phyloP scores from a whole-genome alignment of 1,284 basidiomycete species.

The Ceratobasidium sp. region DNA sequence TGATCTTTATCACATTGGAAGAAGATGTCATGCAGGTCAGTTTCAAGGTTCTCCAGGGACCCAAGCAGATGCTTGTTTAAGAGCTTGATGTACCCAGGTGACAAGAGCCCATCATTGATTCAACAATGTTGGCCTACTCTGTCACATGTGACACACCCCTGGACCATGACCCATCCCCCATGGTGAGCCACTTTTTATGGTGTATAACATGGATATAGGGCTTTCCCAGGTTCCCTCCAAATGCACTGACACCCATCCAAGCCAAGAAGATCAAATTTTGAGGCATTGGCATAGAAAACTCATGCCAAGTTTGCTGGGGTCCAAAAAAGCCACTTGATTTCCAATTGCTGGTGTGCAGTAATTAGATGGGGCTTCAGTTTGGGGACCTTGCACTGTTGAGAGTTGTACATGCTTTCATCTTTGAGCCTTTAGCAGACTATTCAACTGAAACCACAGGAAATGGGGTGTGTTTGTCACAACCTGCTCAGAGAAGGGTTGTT shows the following conservation, averaged over 20 bases:
- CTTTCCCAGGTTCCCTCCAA: neutral
- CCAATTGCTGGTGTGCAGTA: too few species aligned
- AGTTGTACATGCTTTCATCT: too few species aligned
- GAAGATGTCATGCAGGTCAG: conserved; percentile 26
- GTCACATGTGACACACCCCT: conserved; percentile 35
- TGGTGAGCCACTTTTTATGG: conserved; percentile 24
- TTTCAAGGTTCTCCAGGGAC: conserved; percentile 13
- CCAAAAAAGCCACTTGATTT: too few species aligned
- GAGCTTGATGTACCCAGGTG: conserved; percentile 28
- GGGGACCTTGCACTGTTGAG: too few species aligned
- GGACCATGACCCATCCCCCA: conserved; percentile 38
- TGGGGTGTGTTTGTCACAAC: too few species aligned
- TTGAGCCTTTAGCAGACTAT: too few species aligned
- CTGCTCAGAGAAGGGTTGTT: too few species aligned
- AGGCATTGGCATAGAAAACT: neutral
- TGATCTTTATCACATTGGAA: conserved; percentile 52
- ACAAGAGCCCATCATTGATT: conserved; percentile 22
- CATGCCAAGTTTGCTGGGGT: neutral
- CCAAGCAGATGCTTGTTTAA: conserved; percentile 21
- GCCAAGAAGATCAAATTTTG: neutral
- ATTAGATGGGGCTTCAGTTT: too few species aligned
- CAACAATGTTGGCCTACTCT: conserved; percentile 29
- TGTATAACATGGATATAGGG: conserved; percentile 1
- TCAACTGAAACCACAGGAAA: too few species aligned
- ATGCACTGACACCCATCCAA: neutral